phyloP scores from a whole-genome alignment of 495 filamentous ascomycete species.

The Cercophora samala region DNA sequence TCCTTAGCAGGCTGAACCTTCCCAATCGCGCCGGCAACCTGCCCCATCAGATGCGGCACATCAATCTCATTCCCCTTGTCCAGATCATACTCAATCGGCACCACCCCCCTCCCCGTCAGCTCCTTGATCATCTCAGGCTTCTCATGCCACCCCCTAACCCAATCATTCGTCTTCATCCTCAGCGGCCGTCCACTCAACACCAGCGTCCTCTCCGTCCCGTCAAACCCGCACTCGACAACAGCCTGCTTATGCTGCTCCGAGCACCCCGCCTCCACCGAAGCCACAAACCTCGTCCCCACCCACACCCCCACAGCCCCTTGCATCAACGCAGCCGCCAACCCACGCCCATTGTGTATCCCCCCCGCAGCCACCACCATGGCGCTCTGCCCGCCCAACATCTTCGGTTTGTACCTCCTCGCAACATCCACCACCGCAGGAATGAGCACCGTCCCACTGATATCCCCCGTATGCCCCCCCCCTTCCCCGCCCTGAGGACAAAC shows the following conservation, averaged over 20 bases:
- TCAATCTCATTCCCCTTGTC: conserved; percentile 73
- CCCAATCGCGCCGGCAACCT: conserved; percentile 73
- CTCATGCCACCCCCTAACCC: conserved; percentile 72
- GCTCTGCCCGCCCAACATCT: conserved; percentile 44
- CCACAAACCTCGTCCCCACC: conserved; percentile 86
- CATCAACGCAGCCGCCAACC: conserved; percentile 67
- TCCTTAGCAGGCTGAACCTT: conserved; percentile 73
- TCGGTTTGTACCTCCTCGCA: conserved; percentile 57
- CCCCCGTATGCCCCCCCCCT: conserved; percentile 75
- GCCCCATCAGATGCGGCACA: conserved; percentile 87
- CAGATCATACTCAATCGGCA: conserved; percentile 76
- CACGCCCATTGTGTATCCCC: conserved; percentile 67
- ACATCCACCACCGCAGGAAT: conserved; percentile 76
- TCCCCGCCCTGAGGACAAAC: conserved; percentile 81
- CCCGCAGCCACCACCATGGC: conserved; percentile 73
- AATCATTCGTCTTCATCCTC: conserved; percentile 76
- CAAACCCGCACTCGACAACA: conserved; percentile 70
- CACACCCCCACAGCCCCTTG: conserved; percentile 72
- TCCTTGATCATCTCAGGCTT: conserved; percentile 66
- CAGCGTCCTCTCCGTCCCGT: conserved; percentile 73
- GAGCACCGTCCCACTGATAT: conserved; percentile 68
- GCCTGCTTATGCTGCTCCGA: conserved; percentile 74
- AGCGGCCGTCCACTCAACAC: conserved; percentile 76
- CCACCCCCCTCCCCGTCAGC: conserved; percentile 68
- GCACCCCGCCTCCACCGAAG: conserved; percentile 70